These are phyloP conservation scores for Juglanconis juglandina DNA, from an alignment of 2,329 filamentous ascomycete species.

Conservation along the genomic window DNA sequence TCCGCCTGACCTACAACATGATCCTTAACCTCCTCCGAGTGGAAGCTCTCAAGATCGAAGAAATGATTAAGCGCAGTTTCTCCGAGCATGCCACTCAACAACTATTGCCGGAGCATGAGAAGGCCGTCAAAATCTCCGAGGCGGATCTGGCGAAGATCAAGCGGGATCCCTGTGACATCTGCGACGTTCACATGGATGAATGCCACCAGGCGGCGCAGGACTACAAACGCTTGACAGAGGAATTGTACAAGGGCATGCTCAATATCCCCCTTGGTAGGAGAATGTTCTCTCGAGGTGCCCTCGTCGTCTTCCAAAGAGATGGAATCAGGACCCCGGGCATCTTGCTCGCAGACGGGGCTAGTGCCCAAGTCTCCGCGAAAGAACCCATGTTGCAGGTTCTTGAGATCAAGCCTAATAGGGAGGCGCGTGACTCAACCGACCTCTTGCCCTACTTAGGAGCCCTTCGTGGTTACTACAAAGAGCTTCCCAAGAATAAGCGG, in stretches of 20 bases:
- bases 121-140: slow-evolving; percentile 87
- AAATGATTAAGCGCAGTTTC: slow-evolving; percentile 99
- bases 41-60: slow-evolving; percentile 95
- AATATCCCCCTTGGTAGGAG: slow-evolving; percentile 78
- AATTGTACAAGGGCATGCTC: slow-evolving; percentile 73
- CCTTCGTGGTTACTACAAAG: slow-evolving; percentile 65
- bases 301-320: slow-evolving; percentile 83
- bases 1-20: slow-evolving; percentile 98
- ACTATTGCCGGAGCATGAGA: slow-evolving; percentile 89
- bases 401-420: slow-evolving; percentile 67
- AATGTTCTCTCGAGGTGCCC: slow-evolving; percentile 70
- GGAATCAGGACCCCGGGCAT: slow-evolving; percentile 80
- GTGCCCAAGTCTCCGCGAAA: slow-evolving; percentile 50
- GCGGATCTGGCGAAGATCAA: slow-evolving; percentile 88
- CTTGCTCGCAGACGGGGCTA: slow-evolving; percentile 71
- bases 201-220: slow-evolving; percentile 81
- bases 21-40: slow-evolving; percentile 93
- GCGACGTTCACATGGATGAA: slow-evolving; percentile 73
- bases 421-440: slow-evolving; percentile 75
- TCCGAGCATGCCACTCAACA: slow-evolving; percentile 97
- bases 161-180: slow-evolving; percentile 76
- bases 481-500: slow-evolving; percentile 62
- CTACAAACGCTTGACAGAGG: slow-evolving; percentile 73
- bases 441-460: slow-evolving; percentile 75
- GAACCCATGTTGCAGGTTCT: slow-evolving; percentile 72